Conservation (phyloP, 345 rosid species). For the Populus pruinosa region DNA sequence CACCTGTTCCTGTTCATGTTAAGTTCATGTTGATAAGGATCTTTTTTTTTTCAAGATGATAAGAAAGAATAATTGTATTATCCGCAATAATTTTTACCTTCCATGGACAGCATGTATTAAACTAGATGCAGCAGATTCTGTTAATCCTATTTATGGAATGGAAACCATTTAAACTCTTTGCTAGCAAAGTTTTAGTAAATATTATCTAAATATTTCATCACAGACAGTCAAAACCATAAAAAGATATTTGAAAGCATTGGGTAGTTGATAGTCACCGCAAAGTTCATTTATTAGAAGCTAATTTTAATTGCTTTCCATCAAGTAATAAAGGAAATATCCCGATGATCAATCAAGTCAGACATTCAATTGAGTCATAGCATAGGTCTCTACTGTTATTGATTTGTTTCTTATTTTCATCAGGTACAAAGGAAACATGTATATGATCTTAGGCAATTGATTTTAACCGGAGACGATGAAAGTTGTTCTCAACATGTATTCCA, state of each 20-base stretch:
- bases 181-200: not conserved
- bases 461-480: constrained; percentile 79
- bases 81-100: not conserved
- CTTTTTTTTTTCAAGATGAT: not conserved
- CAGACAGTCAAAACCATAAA: not conserved
- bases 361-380: too few relatives aligned
- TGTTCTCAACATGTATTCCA: constrained; percentile 77
- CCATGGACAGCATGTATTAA: not conserved
- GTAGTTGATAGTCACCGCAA: not conserved
- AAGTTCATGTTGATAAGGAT: too few relatives aligned
- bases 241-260: not conserved
- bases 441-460: constrained; percentile 73
- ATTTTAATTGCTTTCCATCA: too few relatives aligned
- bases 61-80: too few relatives aligned
- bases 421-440: constrained; percentile 98
- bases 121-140: not conserved
- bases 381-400: not conserved
- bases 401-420: constrained; percentile 30
- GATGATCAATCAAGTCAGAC: too few relatives aligned
- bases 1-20: too few relatives aligned
- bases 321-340: too few relatives aligned
- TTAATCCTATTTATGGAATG: not conserved
- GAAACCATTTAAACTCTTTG: not conserved
- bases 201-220: not conserved
- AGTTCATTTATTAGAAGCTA: not conserved